Evolutionary conservation across 352 stramenopile species (phyloP).

Genomic region (Phytophthora aleatoria): DNA sequence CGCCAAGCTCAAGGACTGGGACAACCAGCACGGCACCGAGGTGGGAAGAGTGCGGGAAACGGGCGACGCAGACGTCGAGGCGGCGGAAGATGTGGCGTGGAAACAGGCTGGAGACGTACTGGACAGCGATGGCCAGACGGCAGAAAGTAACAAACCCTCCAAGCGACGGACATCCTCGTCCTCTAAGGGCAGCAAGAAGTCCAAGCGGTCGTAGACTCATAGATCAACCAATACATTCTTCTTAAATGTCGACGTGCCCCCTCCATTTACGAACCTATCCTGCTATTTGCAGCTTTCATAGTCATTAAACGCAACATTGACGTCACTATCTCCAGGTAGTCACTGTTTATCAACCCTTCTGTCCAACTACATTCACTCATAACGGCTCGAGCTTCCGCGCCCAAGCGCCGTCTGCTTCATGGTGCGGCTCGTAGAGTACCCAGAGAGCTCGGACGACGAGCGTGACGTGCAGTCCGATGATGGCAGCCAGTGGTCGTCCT

Average conservation of each 20-base stretch:
- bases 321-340: slow-evolving; percentile 21
- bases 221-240: slow-evolving; percentile 6
- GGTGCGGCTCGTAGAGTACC: slow-evolving; percentile 57
- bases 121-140: slow-evolving; percentile 55
- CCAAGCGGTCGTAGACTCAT: slow-evolving; percentile 40
- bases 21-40: slow-evolving; percentile 61
- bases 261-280: slow-evolving; percentile 7
- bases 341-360: slow-evolving; percentile 3
- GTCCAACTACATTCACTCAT: slow-evolving; percentile 19
- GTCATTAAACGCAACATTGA: not conserved
- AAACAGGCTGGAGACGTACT: slow-evolving; percentile 52
- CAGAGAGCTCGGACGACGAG: slow-evolving; percentile 55
- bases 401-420: slow-evolving; percentile 25
- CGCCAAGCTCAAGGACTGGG: slow-evolving; percentile 88
- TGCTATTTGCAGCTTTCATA: slow-evolving; percentile 3
- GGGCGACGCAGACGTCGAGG: slow-evolving; percentile 67
- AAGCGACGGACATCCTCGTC: slow-evolving; percentile 37
- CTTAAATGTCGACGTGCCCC: not conserved
- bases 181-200: slow-evolving; percentile 37
- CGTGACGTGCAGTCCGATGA: slow-evolving; percentile 16
- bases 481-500: slow-evolving; percentile 38
- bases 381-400: slow-evolving; percentile 18
- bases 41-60: slow-evolving; percentile 43
- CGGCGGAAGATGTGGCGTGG: slow-evolving; percentile 68
- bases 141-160: slow-evolving; percentile 19